Evolutionary conservation across 2,329 filamentous ascomycete genomes (phyloP), one percentile per base, ranked within the genome.

Genomic region (Blastomyces percursus): DNA sequence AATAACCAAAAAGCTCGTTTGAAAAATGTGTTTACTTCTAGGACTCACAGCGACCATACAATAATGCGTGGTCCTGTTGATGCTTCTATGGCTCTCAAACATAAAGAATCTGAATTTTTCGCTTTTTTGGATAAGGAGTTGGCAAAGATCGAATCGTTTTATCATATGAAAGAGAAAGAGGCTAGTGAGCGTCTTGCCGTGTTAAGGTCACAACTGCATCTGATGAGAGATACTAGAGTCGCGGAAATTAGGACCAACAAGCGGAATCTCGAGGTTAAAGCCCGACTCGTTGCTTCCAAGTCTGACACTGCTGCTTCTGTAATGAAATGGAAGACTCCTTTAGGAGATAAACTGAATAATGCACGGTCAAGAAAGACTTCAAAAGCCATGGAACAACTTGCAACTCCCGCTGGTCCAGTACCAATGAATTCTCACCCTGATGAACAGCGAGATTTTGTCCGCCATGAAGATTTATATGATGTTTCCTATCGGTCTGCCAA

Each of bases 61-160:
- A 74, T 71, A 12, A 76, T 71, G 60, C 80, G 82, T 66, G 76
- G 81, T 3, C 81, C 82, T 19, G 74, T 83, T 6, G 82, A 84
- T 62, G 79, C 81, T 1, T 80, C 82, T 59, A 82, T 85, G 51
- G 82, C 90, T 48, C 81, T 95, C 3, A 87, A 89, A 54, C 80
- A 86, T 62, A 83, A 86, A 21, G 87, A 96, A 73, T 83, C 82
- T n/a, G 90, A 96, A 16, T 97, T 99, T 71, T 93, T 92, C 73
- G 76, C 80, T 0, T 99, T 94, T 70, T 79, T 99, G 61, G 90
- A 96, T 68, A 79, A 78, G 11, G 89, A 99, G 75, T 79, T 99
- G 16, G 81, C 86, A n/a, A 99, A 97, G 76, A 90, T 99, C 12
- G 92, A 99, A 72, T 77, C 80, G 0, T 99, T 99, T 71, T 97